Percentiles rank a stretch among this genome's conserved stretches.
Conservation (phyloP, 306 rosid species). For the Citrullus mucosospermus region DNA sequence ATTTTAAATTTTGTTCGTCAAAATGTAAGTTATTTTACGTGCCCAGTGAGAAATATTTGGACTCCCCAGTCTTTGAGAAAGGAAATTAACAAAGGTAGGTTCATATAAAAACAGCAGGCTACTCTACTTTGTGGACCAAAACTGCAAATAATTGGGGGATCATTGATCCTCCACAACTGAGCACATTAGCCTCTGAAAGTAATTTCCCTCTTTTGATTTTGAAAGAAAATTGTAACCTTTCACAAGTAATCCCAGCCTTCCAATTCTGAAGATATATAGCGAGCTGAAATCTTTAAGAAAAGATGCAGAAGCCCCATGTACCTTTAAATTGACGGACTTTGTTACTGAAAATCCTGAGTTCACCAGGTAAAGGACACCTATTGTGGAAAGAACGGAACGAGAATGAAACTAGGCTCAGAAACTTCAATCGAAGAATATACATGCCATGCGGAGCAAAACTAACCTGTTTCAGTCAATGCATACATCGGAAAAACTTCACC, state of each 20-base stretch:
- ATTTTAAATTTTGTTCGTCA: neutral
- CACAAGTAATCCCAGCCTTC: neutral
- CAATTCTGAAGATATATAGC: neutral
- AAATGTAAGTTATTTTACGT: neutral
- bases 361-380: conserved; percentile 47
- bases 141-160: neutral
- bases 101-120: neutral
- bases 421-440: conserved; percentile 8
- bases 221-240: neutral
- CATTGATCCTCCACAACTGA: neutral
- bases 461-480: conserved; percentile 64
- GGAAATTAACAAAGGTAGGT: neutral
- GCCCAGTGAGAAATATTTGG: neutral
- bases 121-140: neutral
- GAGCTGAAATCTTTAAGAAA: neutral
- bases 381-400: conserved; percentile 11
- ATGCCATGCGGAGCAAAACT: conserved; percentile 19
- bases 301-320: conserved; percentile 7
- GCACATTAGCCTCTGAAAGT: neutral
- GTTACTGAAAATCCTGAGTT: conserved; percentile 41
- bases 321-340: conserved; percentile 52
- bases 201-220: neutral
- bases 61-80: neutral
- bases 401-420: conserved; percentile 11
- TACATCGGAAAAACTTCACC: conserved; percentile 35